These are phyloP conservation scores for Dactylellina sp. DNA, from an alignment of 2,329 filamentous ascomycete genomes.

Conservation along the genomic window DNA sequence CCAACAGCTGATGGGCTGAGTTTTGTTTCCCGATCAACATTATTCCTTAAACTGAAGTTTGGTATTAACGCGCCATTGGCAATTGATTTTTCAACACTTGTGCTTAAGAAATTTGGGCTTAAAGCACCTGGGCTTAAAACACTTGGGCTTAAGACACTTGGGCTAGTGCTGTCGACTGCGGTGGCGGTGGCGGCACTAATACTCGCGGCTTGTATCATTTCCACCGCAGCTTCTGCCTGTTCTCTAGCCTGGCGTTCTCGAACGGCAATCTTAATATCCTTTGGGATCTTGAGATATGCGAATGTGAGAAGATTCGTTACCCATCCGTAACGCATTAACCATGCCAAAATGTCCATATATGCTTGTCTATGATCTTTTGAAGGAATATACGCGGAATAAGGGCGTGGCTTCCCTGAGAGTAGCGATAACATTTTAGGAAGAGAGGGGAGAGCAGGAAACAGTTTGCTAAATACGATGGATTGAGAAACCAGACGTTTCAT, in stretches of 20 bases:
- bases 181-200: constrained; percentile 60
- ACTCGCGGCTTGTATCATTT: constrained; percentile 40
- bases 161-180: constrained; percentile 55
- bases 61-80: constrained; percentile 55
- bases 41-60: constrained; percentile 21
- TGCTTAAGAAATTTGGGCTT: constrained; percentile 38
- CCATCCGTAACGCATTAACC: constrained; percentile 92
- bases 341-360: constrained; percentile 91
- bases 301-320: constrained; percentile 93
- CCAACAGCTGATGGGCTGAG: constrained; percentile 22
- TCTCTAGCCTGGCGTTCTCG: constrained; percentile 60
- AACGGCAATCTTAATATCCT: constrained; percentile 82
- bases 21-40: constrained; percentile 7
- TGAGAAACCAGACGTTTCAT: constrained; percentile 73
- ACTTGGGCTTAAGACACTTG: constrained; percentile 24
- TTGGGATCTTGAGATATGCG: constrained; percentile 82
- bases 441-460: constrained; percentile 84
- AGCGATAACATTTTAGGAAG: constrained; percentile 88
- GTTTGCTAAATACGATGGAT: constrained; percentile 78
- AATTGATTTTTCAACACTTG: constrained; percentile 55
- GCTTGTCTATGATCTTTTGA: constrained; percentile 86
- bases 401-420: constrained; percentile 81
- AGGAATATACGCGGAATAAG: constrained; percentile 85
- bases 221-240: constrained; percentile 58
- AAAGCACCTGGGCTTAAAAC: too few relatives aligned